Conservation (phyloP, 345 rosid genomes). For the Salix arbutifolia region DNA sequence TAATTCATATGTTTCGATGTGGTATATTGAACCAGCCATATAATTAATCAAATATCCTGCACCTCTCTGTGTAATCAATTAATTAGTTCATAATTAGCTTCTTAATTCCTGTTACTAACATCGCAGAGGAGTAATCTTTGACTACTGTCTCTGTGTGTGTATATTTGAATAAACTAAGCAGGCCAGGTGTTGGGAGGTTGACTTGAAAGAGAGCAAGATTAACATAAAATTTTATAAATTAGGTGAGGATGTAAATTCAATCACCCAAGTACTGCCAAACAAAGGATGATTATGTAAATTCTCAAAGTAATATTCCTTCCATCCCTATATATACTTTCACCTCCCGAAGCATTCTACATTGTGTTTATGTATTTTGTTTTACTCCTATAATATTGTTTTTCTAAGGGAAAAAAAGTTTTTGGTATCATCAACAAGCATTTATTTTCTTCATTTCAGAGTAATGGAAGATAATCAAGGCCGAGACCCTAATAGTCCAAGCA, state of each 20-base stretch:
- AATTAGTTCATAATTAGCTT: too few relatives aligned
- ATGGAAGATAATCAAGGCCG: slow-evolving; percentile 70
- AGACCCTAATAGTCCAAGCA: slow-evolving; percentile 41
- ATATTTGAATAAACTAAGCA: too few relatives aligned
- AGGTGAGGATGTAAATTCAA: slow-evolving; percentile 14
- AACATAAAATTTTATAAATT: not conserved
- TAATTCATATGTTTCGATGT: too few relatives aligned
- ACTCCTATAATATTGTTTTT: slow-evolving; percentile 10
- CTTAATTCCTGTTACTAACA: too few relatives aligned
- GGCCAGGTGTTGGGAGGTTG: slow-evolving; percentile 15
- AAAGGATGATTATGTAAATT: slow-evolving; percentile 44
- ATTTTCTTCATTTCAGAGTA: slow-evolving; percentile 9
- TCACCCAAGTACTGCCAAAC: not conserved
- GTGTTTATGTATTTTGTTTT: slow-evolving; percentile 22
- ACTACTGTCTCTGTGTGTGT: too few relatives aligned
- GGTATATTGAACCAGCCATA: too few relatives aligned
- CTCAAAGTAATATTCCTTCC: slow-evolving; percentile 30
- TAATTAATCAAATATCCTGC: too few relatives aligned
- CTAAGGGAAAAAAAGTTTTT: slow-evolving; percentile 19
- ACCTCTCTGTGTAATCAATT: too few relatives aligned
- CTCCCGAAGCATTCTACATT: slow-evolving; percentile 27
- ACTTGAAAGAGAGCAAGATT: not conserved
- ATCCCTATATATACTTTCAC: slow-evolving; percentile 32
- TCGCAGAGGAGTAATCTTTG: too few relatives aligned
- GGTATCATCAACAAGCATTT: slow-evolving; percentile 21